Evolutionary conservation across 2,329 filamentous ascomycete species (phyloP), one percentile per base, ranked within the genome.

Genomic region (Scedosporium dehoogii): DNA sequence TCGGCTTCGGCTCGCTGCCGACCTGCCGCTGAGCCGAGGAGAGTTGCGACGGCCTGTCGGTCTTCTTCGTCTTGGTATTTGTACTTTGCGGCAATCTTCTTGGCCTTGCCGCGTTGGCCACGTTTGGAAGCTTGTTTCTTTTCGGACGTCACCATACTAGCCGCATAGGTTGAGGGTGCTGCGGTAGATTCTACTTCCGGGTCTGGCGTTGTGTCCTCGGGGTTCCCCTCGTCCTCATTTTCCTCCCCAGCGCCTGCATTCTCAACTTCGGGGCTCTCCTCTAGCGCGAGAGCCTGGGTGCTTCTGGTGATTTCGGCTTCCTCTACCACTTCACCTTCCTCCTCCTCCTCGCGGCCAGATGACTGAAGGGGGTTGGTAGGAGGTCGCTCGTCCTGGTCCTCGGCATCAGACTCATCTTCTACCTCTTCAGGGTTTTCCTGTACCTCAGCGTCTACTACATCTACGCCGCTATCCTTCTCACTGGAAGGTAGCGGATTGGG

Each of bases 51-150:
- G 0, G 92, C 83, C 6, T 83, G 84, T 12, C 92, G 90, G 70
- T 99, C 94, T 74, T 96, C 93, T 62, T 96, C 92, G 68, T 97
- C 93, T 79, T 97, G 94, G 68, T 96, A 80, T 56, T 89, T 93
- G 76, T 99, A 99, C 73, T 96, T 97, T 63, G 85, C 79, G 3
- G 91, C 91, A 1, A 91, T 86, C 73, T 94, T 96, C 78, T 96
- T 96, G 53, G 87, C 86, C 72, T 96, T 96, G 64, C 82, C 83
- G 63, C 85, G 86, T 73, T 96, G 91, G 33, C 92, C 91, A 63
- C 92, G 86, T 71, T 86, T 89, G 38, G 73, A 69, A 0, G 69
- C 66, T 0, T 60, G 68, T 70, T 79, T 84, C 73, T 79, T 81
- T 70, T 63, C 74, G 69, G 48, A 73, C 69, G 61, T 74, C 67